phyloP scores from a whole-genome alignment of 257 asterid species.

The Lycium barbarum region DNA sequence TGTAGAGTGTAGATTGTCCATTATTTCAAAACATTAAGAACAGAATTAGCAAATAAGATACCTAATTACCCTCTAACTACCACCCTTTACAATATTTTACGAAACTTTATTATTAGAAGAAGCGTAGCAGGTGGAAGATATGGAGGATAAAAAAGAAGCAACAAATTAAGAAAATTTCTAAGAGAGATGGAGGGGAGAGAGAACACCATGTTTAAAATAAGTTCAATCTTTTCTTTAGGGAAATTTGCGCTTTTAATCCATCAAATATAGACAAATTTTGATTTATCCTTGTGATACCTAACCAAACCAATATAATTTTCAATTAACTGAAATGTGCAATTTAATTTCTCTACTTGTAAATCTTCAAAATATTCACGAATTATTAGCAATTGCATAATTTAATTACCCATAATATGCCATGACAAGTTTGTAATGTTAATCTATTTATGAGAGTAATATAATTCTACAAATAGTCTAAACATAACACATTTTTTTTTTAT shows the following conservation, averaged over 20 bases:
- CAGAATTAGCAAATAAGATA: no score
- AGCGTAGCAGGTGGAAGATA: conserved; percentile 28
- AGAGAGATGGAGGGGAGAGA: background rate
- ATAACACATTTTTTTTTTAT: background rate
- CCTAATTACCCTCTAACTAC: no score
- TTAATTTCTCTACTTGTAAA: background rate
- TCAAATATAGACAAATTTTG: conserved; percentile 1
- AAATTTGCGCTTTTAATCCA: background rate
- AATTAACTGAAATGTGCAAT: background rate
- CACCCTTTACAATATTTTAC: no score
- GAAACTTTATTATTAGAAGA: background rate
- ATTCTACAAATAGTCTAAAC: background rate
- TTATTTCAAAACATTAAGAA: no score
- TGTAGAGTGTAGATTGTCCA: no score
- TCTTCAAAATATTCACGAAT: background rate
- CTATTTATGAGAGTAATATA: background rate
- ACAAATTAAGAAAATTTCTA: background rate
- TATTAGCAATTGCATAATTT: background rate
- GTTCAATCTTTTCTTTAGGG: background rate
- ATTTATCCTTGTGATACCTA: background rate
- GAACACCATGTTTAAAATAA: background rate
- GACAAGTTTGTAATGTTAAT: background rate
- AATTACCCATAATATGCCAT: background rate
- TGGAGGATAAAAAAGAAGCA: background rate
- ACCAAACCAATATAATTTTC: background rate